A percentile compares a stretch with the other conserved stretches of the same genome.
Evolutionary conservation across 495 filamentous ascomycete species (phyloP).

Genomic region (Astrothelium subdiscretum): DNA sequence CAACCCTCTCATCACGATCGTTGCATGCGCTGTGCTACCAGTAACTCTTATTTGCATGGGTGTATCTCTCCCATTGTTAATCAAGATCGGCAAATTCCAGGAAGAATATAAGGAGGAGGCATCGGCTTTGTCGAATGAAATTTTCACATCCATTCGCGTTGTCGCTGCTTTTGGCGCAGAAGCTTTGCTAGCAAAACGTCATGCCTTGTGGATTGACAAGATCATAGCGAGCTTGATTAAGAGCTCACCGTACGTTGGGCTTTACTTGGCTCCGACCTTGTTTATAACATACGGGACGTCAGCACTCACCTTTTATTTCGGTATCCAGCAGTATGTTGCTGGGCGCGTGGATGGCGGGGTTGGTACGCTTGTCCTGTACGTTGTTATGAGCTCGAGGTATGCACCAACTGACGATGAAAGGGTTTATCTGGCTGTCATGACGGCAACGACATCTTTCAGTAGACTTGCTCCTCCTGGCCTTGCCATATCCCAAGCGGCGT

Average conservation of each 20-base stretch:
- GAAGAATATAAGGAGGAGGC: constrained; percentile 49
- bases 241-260: constrained; percentile 37
- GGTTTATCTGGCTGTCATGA: constrained; percentile 2
- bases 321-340: constrained; percentile 20
- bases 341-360: background rate
- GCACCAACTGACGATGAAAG: constrained; percentile 3
- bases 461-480: constrained; percentile 1
- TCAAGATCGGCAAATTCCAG: constrained; percentile 44
- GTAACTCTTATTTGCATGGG: constrained; percentile 47
- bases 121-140: constrained; percentile 45
- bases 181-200: constrained; percentile 39
- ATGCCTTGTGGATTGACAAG: constrained; percentile 45
- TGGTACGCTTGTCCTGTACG: constrained; percentile 1
- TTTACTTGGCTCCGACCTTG: constrained; percentile 19
- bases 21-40: constrained; percentile 42
- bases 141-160: constrained; percentile 34
- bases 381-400: background rate
- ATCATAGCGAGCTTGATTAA: constrained; percentile 42
- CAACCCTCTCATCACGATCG: constrained; percentile 20
- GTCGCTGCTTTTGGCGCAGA: constrained; percentile 54
- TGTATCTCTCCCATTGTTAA: constrained; percentile 41
- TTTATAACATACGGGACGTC: constrained; percentile 21
- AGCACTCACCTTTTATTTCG: constrained; percentile 25
- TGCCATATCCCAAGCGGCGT: constrained; percentile 27
- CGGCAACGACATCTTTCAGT: constrained; percentile 7